Evolutionary conservation across 306 rosid species (phyloP).

Genomic region (Sphenostylis stenocarpa): DNA sequence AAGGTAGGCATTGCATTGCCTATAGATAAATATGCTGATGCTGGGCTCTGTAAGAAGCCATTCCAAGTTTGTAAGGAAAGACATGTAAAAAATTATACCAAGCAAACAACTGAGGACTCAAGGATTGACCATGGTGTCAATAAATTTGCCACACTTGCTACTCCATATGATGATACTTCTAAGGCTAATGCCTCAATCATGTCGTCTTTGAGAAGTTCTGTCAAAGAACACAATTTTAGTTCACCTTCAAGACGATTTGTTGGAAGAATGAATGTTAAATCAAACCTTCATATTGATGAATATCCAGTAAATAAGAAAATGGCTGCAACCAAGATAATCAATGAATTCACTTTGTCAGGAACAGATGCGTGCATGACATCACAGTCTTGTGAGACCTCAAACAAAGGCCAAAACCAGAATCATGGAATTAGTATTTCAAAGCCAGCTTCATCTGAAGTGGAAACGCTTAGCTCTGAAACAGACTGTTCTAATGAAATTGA

Average conservation of each 20-base stretch:
- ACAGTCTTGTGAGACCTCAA: constrained; percentile 26
- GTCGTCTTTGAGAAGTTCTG: constrained; percentile 42
- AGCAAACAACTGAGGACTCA: constrained; percentile 29
- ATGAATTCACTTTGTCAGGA: background rate
- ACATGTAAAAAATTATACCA: constrained; percentile 29
- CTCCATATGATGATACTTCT: constrained; percentile 24
- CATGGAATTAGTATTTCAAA: constrained; percentile 26
- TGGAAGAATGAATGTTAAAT: constrained; percentile 22
- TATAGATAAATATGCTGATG: constrained; percentile 38
- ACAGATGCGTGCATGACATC: background rate
- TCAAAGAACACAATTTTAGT: constrained; percentile 28
- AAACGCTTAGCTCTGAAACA: constrained; percentile 13
- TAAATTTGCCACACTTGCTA: constrained; percentile 26
- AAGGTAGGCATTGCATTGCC: constrained; percentile 38
- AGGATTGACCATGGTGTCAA: constrained; percentile 29
- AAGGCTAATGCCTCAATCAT: constrained; percentile 25
- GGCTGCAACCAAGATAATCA: constrained; percentile 23
- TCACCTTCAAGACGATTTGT: constrained; percentile 35
- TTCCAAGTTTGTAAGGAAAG: constrained; percentile 37
- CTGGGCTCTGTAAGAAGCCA: constrained; percentile 42
- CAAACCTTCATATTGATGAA: constrained; percentile 29
- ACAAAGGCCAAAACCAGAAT: constrained; percentile 37
- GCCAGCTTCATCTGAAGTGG: constrained; percentile 37
- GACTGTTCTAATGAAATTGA: constrained; percentile 43
- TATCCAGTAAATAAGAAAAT: constrained; percentile 17